Conservation (phyloP, 1,284 basidiomycete genomes). For the Dichomitus squalens region DNA sequence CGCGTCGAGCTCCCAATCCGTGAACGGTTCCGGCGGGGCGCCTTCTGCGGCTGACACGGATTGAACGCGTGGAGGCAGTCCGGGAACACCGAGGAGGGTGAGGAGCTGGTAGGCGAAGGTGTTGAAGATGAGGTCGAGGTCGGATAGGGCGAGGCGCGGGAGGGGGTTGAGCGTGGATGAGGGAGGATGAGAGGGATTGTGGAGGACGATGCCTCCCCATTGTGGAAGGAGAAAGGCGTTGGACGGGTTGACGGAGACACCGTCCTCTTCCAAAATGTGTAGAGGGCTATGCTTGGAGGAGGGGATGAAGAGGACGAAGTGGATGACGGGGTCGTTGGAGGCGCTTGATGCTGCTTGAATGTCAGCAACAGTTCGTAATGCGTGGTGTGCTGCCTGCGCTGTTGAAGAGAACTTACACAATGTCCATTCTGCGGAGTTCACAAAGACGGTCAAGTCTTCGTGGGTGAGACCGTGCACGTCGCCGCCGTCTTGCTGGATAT, state of each 20-base stretch:
- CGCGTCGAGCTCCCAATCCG: constrained; percentile 80
- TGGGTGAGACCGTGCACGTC: constrained; percentile 63
- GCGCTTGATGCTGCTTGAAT: constrained; percentile 66
- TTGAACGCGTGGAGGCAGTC: constrained; percentile 50
- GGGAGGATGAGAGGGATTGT: constrained; percentile 49
- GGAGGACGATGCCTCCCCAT: constrained; percentile 90
- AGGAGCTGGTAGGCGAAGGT: constrained; percentile 79
- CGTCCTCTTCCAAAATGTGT: constrained; percentile 59
- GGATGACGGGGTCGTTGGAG: constrained; percentile 89
- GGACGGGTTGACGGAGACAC: constrained; percentile 51
- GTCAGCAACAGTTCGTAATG: neutral
- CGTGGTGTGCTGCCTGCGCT: neutral
- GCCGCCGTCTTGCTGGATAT: constrained; percentile 35
- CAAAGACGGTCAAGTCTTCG: constrained; percentile 86
- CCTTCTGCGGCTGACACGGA: constrained; percentile 2
- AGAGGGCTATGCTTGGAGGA: constrained; percentile 71
- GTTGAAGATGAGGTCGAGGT: constrained; percentile 62
- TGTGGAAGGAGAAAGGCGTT: constrained; percentile 91
- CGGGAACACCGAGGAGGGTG: constrained; percentile 77
- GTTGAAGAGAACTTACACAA: constrained; percentile 59
- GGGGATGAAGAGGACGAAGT: constrained; percentile 92
- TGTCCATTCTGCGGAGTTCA: constrained; percentile 96
- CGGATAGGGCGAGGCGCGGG: constrained; percentile 41
- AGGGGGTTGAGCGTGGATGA: constrained; percentile 38
- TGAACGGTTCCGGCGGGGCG: constrained; percentile 38